Evolutionary conservation across 495 filamentous ascomycete genomes (phyloP).

Genomic region (Terfezia boudieri): DNA sequence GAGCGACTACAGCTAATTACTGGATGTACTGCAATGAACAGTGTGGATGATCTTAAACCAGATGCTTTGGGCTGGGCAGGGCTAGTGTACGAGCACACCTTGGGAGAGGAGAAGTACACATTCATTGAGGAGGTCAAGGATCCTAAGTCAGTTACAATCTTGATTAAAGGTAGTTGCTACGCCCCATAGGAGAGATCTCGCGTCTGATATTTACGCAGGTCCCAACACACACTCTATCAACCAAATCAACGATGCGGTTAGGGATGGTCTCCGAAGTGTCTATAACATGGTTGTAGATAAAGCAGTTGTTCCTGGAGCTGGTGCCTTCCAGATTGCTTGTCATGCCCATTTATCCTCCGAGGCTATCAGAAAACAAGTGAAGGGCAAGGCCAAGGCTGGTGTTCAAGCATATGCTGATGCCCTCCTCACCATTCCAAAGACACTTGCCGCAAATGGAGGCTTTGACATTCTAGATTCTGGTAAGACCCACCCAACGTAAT

Average conservation of each 20-base stretch:
- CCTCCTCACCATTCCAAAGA: constrained; percentile 86
- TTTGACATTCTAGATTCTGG: constrained; percentile 87
- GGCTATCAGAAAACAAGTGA: constrained; percentile 61
- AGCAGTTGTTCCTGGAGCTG: constrained; percentile 82
- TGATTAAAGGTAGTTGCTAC: constrained; percentile 55
- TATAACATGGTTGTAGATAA: constrained; percentile 98
- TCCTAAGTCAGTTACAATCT: constrained; percentile 90
- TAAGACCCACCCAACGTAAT: constrained; percentile 23
- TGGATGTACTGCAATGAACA: constrained; percentile 80
- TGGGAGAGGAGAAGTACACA: constrained; percentile 97
- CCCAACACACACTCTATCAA: constrained; percentile 91
- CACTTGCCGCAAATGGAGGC: constrained; percentile 82
- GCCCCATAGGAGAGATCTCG: too few relatives aligned
- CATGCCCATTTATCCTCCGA: constrained; percentile 73
- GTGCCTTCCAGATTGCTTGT: constrained; percentile 90
- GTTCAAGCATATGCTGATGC: constrained; percentile 89
- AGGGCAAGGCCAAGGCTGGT: constrained; percentile 92
- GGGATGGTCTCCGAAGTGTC: constrained; percentile 79
- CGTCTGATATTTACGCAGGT: neutral
- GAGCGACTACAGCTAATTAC: constrained; percentile 88
- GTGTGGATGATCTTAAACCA: constrained; percentile 74
- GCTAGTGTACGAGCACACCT: constrained; percentile 85
- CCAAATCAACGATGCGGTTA: constrained; percentile 91
- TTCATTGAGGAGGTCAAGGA: constrained; percentile 98
- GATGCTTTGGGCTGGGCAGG: constrained; percentile 92